Evolutionary conservation across 208 protist species (phyloP), one percentile per base, ranked within the genome.

Genomic region (Leishmania turanica): DNA sequence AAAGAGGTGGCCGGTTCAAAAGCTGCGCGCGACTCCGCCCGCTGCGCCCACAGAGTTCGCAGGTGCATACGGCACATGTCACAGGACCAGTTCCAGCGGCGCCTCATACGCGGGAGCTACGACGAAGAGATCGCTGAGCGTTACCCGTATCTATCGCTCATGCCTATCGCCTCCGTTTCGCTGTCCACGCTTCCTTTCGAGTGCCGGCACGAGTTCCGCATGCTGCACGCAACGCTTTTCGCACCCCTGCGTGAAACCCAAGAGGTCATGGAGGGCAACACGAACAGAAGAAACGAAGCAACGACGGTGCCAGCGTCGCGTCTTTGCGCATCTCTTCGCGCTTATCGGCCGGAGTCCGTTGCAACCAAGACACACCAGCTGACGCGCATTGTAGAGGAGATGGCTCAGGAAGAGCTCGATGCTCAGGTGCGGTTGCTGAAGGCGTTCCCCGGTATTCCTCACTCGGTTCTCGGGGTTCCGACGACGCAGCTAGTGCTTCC

Each of bases 71-170:
- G 71, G 0, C 51, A 85, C 51, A 45, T 81, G 49, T 77, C 81
- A 6, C 69, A 75, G 68, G 81, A 85, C 37, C 75, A 85, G 37
- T 74, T 68, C 19, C 53, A 77, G 69, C 51, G 66, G 70, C 81
- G 72, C 21, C n/a, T 85, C n/a, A 8, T 81, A 71, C 81, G 64
- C 27, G 68, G 71, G 0, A 65, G 45, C 34, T n/a, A 56, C 31
- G 68, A 34, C 49, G 81, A 85, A 65, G 81, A 85, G 24, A 56
- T 66, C 15, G 75, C 69, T n/a, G 81, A 85, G 81, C 81, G 81
- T 62, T 85, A 78, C 45, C 77, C 81, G 8, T 85, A 65, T 85
- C 77, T 85, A 1, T 78, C 77, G 7, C 37, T 78, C 17, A 60
- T 72, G 21, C 81, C 81, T 49, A 24, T 66, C 13, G 75, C 56